phyloP scores from a whole-genome alignment of 2,329 filamentous ascomycete genomes.

The Cladosporium cucumerinum region DNA sequence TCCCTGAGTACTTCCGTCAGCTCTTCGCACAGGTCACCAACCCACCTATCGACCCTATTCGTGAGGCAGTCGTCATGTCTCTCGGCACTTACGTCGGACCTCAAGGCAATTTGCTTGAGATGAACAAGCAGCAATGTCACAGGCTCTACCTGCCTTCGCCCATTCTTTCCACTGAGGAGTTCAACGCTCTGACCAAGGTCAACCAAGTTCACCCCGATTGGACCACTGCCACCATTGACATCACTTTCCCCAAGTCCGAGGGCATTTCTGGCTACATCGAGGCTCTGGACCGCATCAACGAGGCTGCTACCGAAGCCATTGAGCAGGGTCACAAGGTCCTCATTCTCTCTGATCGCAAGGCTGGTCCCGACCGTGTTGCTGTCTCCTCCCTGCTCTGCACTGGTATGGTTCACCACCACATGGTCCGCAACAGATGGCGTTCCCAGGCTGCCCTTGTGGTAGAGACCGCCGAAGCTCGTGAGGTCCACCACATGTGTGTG shows the following conservation, averaged over 20 bases:
- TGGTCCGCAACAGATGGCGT: slow-evolving; percentile 94
- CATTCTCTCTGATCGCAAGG: slow-evolving; percentile 83
- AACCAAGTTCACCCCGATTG: slow-evolving; percentile 69
- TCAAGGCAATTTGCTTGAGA: slow-evolving; percentile 91
- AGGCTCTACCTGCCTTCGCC: slow-evolving; percentile 83
- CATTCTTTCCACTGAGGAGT: slow-evolving; percentile 83
- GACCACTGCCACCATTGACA: slow-evolving; percentile 86
- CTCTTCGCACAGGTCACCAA: slow-evolving; percentile 98
- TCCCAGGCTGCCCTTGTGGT: slow-evolving; percentile 82
- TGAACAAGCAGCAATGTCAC: slow-evolving; percentile 85
- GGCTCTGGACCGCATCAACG: slow-evolving; percentile 84
- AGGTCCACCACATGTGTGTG: slow-evolving; percentile 99
- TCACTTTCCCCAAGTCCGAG: slow-evolving; percentile 85
- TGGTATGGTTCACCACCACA: slow-evolving; percentile 90
- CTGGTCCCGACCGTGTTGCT: slow-evolving; percentile 74
- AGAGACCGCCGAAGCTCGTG: slow-evolving; percentile 91
- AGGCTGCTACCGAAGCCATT: slow-evolving; percentile 78
- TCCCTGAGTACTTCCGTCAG: slow-evolving; percentile 97
- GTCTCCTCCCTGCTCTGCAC: slow-evolving; percentile 85
- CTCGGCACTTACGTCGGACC: slow-evolving; percentile 94
- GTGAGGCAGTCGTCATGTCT: slow-evolving; percentile 98
- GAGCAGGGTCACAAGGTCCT: slow-evolving; percentile 80
- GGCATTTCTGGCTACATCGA: slow-evolving; percentile 81
- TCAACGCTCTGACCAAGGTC: slow-evolving; percentile 82
- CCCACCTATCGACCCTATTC: slow-evolving; percentile 92